These are phyloP conservation scores for Puccinia coronata DNA, from an alignment of 1,284 basidiomycete species.

Conservation along the genomic window DNA sequence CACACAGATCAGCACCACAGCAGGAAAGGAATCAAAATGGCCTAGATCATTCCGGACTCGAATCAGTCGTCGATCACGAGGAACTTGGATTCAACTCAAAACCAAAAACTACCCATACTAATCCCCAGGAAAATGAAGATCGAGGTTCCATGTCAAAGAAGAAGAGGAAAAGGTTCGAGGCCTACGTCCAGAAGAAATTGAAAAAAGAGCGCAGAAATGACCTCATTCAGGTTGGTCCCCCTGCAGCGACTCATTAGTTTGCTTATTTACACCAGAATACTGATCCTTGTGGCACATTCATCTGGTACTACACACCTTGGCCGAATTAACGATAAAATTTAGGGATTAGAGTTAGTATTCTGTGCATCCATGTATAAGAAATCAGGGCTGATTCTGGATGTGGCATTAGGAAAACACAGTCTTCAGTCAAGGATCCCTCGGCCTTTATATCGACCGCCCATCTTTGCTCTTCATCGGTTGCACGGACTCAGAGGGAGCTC, in stretches of 20 bases:
- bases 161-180: constrained; percentile 77
- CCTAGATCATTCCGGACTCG: background rate
- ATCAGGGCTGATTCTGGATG: background rate
- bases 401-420: constrained; percentile 46
- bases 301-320: background rate
- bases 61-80: constrained; percentile 19
- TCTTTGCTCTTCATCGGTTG: constrained; percentile 34
- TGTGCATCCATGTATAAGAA: background rate
- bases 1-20: constrained; percentile 25
- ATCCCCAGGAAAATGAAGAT: background rate
- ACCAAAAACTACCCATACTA: background rate
- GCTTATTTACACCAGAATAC: background rate
- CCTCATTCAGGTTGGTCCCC: constrained; percentile 31
- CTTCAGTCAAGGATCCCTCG: constrained; percentile 42
- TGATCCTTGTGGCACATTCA: background rate
- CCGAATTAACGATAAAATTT: background rate
- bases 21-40: background rate
- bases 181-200: constrained; percentile 67
- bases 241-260: background rate
- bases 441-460: constrained; percentile 44
- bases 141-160: constrained; percentile 65
- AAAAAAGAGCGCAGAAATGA: constrained; percentile 46
- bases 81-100: background rate
- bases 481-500: constrained; percentile 30
- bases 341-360: constrained; percentile 35